Evolutionary conservation across 257 asterid species (phyloP), one percentile per base, ranked within the genome.

Genomic region (Fraxinus anomala): DNA sequence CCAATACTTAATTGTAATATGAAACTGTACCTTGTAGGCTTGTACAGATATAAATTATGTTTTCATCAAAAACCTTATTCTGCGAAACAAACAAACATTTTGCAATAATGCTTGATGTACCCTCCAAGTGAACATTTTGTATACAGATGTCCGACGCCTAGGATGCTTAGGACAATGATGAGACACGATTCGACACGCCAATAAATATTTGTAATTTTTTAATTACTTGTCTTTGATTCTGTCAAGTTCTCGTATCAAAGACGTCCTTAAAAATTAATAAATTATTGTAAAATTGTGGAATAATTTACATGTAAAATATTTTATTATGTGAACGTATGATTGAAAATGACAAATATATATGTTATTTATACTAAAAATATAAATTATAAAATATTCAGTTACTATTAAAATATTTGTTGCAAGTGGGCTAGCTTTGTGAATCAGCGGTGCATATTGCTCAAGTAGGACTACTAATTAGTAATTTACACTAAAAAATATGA

Each of bases 361-460:
- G 0, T 34, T 34, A 34, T 54, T 54, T 19, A 17, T 6, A 54
- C 63, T 54, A 19, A 6, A 54, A 54, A 17, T 17, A 2, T 4
- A 17, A 6, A n/a, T 4, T 19, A 19, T 21, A 56, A 56, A 21
- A 19, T 56, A 19, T 56, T 56, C 28, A 56, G 21, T 56, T 21
- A 56, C 30, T 56, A 56, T 56, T 56, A 11, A 40, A 40, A 40
- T 56, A 56, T 56, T 56, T 56, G 66, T 56, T 6, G 12, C 8
- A 19, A 56, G 30, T 56, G 30, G 2, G 66, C 66, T 0, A 12
- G 12, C 28, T 21, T 56, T 56, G 24, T 17, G 65, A 75, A 40
- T 42, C 73, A 5, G 24, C 73, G 73, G 42, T 66, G 42, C 33
- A 26, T 76, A 9, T 67, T 40, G 28, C 51, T 66, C 66, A 76